A percentile compares a stretch with the other conserved stretches of the same genome.
Evolutionary conservation across 805 yeast species (phyloP).

Genomic region (Maudiozyma pseudohumilis): DNA sequence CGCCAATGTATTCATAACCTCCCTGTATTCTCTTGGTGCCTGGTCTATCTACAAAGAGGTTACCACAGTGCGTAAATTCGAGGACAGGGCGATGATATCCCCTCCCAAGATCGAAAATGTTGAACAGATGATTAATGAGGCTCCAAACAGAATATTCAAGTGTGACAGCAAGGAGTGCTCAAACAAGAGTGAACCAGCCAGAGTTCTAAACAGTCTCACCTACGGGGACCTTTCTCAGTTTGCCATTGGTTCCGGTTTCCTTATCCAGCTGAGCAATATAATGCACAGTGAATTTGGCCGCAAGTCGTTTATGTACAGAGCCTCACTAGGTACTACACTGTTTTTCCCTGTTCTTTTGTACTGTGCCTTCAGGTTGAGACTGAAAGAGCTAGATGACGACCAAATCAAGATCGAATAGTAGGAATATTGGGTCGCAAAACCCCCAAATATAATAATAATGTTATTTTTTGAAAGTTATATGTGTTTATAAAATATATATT

Average conservation of each 20-base stretch:
- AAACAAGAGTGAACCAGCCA: not conserved
- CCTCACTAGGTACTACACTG: not conserved
- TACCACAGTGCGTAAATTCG: not conserved
- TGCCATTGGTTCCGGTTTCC: constrained; percentile 3
- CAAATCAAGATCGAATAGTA: not conserved
- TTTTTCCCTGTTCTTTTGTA: constrained; percentile 2
- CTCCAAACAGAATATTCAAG: constrained; percentile 4
- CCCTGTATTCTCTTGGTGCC: constrained; percentile 3
- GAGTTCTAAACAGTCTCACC: not conserved
- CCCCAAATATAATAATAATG: too few relatives aligned
- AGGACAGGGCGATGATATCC: not conserved
- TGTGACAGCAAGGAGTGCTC: not conserved
- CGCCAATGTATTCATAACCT: constrained; percentile 1
- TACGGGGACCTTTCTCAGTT: constrained; percentile 4
- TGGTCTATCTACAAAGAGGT: constrained; percentile 4
- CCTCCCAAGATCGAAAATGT: not conserved
- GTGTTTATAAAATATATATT: too few relatives aligned
- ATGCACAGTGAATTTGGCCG: constrained; percentile 2
- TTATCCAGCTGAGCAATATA: constrained; percentile 4
- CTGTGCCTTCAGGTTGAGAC: constrained; percentile 1
- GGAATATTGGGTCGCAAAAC: too few relatives aligned
- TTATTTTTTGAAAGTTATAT: too few relatives aligned
- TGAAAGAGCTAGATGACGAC: not conserved
- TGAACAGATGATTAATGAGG: not conserved
- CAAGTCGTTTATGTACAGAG: constrained; percentile 1